Evolutionary conservation across 257 asterid species (phyloP), one percentile per base, ranked within the genome.

Genomic region (Echites panduratus): DNA sequence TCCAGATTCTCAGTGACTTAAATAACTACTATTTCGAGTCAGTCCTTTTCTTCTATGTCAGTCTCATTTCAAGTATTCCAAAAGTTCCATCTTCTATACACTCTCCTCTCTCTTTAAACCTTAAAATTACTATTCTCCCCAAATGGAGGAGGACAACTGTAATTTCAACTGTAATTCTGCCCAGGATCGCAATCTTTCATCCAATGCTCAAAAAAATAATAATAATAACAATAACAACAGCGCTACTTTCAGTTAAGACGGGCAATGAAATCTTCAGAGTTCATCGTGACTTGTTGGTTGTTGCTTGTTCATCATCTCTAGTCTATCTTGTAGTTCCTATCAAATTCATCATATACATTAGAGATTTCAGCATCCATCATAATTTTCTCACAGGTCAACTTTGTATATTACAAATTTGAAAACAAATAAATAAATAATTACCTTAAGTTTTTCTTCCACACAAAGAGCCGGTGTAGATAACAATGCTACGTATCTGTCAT

Each of bases 391-490:
- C 3, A 48, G 22, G 2, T 35, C 54, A 1, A 45, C 47, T 63
- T 20, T 49, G 38, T 32, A 1, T 32, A 32, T 49, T 49, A 12
- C 6, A 19, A 5, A 19, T 12, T 12, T 22, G 7, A 32, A 56
- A 26, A 17, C 47, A 56, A n/a, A 24, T 7, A 47, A 47, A 24
- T 32, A n/a, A n/a, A n/a, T n/a, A n/a, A n/a, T n/a, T n/a, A 87
- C 99, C 99, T 89, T 88, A 6, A 91, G 95, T 78, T 85, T 89
- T 72, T 81, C 84, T 68, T 94, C 97, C n/a, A 74, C 63, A 68
- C 99, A 94, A 58, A 91, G 67, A 45, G 96, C 96, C 32, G 99
- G 97, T 53, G 99, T 91, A 68, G 95, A 82, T 77, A 94, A 75
- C 78, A 89, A 75, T 5, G 97, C 95, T 69, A 84, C 17, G 70